These are phyloP conservation scores for Zygosaccharomyces bailii DNA, from an alignment of 805 yeast genomes.

Conservation along the genomic window DNA sequence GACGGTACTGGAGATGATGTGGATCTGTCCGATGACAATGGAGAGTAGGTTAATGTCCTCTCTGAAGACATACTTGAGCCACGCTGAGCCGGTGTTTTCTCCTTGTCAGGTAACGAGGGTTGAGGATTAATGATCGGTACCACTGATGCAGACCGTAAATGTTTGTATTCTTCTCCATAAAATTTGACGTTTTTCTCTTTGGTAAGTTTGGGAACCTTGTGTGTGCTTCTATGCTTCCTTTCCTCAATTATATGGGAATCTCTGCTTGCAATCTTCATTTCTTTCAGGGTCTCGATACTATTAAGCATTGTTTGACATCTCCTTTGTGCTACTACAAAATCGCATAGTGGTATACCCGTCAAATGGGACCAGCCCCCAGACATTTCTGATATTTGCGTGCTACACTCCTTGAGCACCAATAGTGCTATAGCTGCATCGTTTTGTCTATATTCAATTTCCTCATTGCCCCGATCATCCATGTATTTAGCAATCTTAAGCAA, in stretches of 20 bases:
- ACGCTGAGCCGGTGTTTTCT: conserved; percentile 3
- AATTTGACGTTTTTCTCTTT: conserved; percentile 5
- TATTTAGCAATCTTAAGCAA: conserved; percentile 6
- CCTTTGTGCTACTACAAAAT: conserved; percentile 16
- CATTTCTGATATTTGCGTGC: conserved; percentile 11
- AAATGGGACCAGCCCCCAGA: conserved; percentile 11
- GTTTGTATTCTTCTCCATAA: conserved; percentile 3
- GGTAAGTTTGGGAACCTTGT: neutral
- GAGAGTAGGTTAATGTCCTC: conserved; percentile 11
- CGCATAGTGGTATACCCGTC: conserved; percentile 12
- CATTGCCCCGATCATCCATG: conserved; percentile 3
- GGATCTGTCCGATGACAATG: conserved; percentile 6
- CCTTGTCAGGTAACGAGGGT: neutral
- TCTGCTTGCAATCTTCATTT: conserved; percentile 10
- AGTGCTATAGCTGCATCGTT: conserved; percentile 14
- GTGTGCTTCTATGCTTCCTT: neutral
- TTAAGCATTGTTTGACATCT: conserved; percentile 17
- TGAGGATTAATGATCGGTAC: conserved; percentile 11
- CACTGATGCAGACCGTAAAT: conserved; percentile 13
- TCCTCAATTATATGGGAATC: too few relatives aligned
- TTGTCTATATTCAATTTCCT: conserved; percentile 9
- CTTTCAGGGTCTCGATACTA: conserved; percentile 13
- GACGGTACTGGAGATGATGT: conserved; percentile 6
- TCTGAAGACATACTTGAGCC: conserved; percentile 10
- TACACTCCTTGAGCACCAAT: conserved; percentile 13